A percentile compares a stretch with the other conserved stretches of the same genome.
These are phyloP conservation scores for Russula virescens DNA, from an alignment of 768 basidiomycete genomes.

Conservation along the genomic window DNA sequence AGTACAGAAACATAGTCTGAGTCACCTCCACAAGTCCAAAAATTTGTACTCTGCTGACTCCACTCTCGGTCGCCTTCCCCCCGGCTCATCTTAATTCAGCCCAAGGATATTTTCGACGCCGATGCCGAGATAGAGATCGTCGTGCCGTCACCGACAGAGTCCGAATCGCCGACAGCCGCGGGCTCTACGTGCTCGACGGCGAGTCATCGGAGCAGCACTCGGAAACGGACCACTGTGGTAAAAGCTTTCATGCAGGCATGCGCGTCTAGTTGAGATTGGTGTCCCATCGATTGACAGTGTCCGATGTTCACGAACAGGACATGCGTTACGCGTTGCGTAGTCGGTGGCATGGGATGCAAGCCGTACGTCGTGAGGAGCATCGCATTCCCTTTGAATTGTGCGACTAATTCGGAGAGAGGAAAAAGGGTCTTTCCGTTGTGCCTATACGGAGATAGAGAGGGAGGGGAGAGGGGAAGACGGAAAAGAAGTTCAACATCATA, in stretches of 20 bases:
- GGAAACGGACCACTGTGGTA: background rate
- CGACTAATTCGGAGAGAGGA: background rate
- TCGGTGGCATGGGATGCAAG: slow-evolving; percentile 10
- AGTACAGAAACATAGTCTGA: background rate
- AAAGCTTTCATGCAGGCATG: slow-evolving; percentile 12
- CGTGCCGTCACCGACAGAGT: slow-evolving; percentile 7
- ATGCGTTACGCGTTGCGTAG: slow-evolving; percentile 8
- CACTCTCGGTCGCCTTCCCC: background rate
- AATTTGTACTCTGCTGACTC: background rate
- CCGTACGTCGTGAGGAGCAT: slow-evolving; percentile 7
- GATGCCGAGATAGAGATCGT: slow-evolving; percentile 24
- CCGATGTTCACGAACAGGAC: background rate
- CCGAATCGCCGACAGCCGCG: slow-evolving; percentile 6
- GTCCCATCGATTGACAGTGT: background rate
- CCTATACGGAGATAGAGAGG: background rate
- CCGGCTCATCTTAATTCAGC: slow-evolving; percentile 1
- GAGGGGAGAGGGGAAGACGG: too few species aligned
- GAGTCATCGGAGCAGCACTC: background rate
- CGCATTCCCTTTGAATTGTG: slow-evolving; percentile 19
- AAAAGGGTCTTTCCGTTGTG: background rate
- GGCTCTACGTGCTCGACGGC: slow-evolving; percentile 2
- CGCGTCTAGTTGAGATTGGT: too few species aligned
- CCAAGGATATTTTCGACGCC: slow-evolving; percentile 20
- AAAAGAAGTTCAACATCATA: background rate
- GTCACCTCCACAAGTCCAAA: background rate